Evolutionary conservation across 2,329 filamentous ascomycete species (phyloP), one percentile per base, ranked within the genome.

Genomic region (Plenodomus tracheiphilus): DNA sequence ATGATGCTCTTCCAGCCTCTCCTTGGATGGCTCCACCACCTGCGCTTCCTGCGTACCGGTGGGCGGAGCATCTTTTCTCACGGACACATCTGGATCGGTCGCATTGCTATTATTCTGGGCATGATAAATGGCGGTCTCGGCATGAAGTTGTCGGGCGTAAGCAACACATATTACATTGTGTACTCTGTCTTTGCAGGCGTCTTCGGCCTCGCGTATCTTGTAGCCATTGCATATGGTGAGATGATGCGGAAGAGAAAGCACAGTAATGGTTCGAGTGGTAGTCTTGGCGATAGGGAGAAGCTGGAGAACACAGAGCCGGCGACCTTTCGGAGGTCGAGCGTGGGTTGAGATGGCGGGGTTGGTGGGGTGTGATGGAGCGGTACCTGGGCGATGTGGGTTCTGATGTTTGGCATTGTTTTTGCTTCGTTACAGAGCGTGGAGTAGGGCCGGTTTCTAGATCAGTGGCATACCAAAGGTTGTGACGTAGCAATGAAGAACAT

Each of bases 61-160:
- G 61, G 64, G 6, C 75, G 77, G 35, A 75, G 73, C 3, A 53
- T 73, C 13, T 75, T 73, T 51, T 77, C 76, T 1, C 73, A 77
- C 49, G 63, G 67, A 2, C 81, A 83, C 54, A 70, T 81, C n/a
- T 83, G 80, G 81, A 64, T 79, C 21, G 81, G 81, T 16, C 70
- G 80, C 2, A 55, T 71, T 18, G 68, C 77, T 25, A 77, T 83
- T 22, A 65, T 75, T 2, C 63, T 82, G 3, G 80, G 77, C 1
- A 77, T 82, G 44, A 71, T 82, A 60, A 83, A 82, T 61, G 81
- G 77, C 18, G 80, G 80, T 1, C 64, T 83, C 2, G 81, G 81
- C 0, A 72, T 82, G 34, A 64, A 70, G 43, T 59, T 80, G 16
- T 41, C 39, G 1, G 19, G 43, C 0, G 43, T 49, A 6, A 41